These are phyloP conservation scores for Lichtheimia hyalospora DNA, from an alignment of 371 early-diverging fungal species.

Conservation along the genomic window DNA sequence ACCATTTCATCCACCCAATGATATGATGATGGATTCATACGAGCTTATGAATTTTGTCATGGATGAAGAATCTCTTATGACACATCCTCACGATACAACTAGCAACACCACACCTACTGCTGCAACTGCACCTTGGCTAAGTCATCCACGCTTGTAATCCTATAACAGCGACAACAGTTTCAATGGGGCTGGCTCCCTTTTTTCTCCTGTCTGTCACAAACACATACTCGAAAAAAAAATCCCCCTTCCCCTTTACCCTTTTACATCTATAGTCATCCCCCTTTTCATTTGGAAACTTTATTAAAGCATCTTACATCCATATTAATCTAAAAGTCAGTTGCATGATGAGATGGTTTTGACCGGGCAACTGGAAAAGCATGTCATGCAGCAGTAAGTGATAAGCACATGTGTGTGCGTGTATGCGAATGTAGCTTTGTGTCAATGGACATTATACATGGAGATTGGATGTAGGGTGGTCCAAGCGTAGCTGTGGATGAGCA, in stretches of 20 bases:
- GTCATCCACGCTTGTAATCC: constrained; percentile 9
- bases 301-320: not conserved
- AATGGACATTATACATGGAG: too few relatives aligned
- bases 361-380: not conserved
- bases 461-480: too few relatives aligned
- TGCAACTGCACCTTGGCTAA: constrained; percentile 4
- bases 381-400: not conserved
- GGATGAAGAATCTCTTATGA: constrained; percentile 9
- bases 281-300: not conserved
- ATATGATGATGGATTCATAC: constrained; percentile 7
- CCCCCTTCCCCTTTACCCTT: not conserved
- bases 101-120: too few relatives aligned
- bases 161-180: not conserved
- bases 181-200: not conserved
- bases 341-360: too few relatives aligned
- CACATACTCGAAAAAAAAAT: not conserved
- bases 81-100: not conserved
- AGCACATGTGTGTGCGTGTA: not conserved
- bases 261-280: not conserved
- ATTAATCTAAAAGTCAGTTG: not conserved
- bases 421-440: not conserved
- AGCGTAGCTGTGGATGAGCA: too few relatives aligned
- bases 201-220: not conserved
- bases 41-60: constrained; percentile 10
- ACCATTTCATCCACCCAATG: constrained; percentile 6